These are phyloP conservation scores for Escovopsis sp. DNA, from an alignment of 2,329 filamentous ascomycete species.

Conservation along the genomic window DNA sequence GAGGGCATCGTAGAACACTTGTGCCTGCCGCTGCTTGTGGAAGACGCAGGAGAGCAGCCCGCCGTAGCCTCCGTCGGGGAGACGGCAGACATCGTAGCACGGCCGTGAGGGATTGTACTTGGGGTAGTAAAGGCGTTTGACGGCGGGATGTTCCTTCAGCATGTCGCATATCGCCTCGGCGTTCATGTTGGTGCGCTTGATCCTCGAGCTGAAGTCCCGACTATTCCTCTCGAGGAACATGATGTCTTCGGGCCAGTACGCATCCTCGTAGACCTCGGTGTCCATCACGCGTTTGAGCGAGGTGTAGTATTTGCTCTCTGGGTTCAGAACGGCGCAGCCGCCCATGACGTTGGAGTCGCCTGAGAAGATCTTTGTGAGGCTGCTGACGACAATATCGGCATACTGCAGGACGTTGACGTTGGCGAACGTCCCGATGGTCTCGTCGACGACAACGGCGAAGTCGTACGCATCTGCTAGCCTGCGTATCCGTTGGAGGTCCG, in stretches of 20 bases:
- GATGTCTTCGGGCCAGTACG: slow-evolving; percentile 86
- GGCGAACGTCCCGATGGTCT: slow-evolving; percentile 92
- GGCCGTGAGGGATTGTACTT: slow-evolving; percentile 55
- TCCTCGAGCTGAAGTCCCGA: slow-evolving; percentile 72
- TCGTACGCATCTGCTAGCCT: slow-evolving; percentile 66
- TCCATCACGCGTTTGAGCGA: slow-evolving; percentile 52
- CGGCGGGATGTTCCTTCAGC: slow-evolving; percentile 42
- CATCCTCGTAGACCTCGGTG: slow-evolving; percentile 59
- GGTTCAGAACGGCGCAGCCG: slow-evolving; percentile 54
- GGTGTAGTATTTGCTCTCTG: slow-evolving; percentile 53
- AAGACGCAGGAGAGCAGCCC: slow-evolving; percentile 81
- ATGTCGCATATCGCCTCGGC: slow-evolving; percentile 70
- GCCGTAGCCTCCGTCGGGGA: slow-evolving; percentile 69
- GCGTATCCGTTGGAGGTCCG: slow-evolving; percentile 72
- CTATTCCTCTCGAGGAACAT: slow-evolving; percentile 95
- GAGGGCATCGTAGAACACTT: slow-evolving; percentile 72
- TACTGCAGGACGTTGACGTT: slow-evolving; percentile 87
- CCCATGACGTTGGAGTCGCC: slow-evolving; percentile 99
- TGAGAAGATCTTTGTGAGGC: slow-evolving; percentile 91
- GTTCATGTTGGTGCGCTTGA: slow-evolving; percentile 73
- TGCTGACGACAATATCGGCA: slow-evolving; percentile 86
- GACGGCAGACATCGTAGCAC: slow-evolving; percentile 67
- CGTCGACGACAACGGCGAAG: slow-evolving; percentile 85
- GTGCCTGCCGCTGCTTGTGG: slow-evolving; percentile 50
- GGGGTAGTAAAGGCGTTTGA: slow-evolving; percentile 78